Percentiles rank a stretch among this genome's conserved stretches.
phyloP scores from a whole-genome alignment of 2,329 filamentous ascomycete species.

The Fusarium nematophilum region DNA sequence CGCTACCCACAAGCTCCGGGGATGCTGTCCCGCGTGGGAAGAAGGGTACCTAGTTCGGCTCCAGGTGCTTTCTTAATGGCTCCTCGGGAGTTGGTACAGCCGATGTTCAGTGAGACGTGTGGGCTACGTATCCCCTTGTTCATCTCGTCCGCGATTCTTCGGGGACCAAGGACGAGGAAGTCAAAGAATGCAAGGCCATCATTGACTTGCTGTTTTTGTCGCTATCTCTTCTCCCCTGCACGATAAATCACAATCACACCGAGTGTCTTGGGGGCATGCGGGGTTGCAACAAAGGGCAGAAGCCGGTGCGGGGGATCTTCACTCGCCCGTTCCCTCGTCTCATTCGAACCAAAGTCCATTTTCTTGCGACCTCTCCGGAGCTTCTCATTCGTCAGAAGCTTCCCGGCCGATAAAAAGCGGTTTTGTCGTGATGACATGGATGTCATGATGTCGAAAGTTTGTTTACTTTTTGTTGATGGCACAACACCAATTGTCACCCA shows the following conservation, averaged over 20 bases:
- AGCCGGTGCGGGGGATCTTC: conserved; percentile 34
- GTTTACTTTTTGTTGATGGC: conserved; percentile 26
- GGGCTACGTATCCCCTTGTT: conserved; percentile 5
- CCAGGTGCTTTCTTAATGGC: conserved; percentile 1
- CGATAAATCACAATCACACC: conserved; percentile 23
- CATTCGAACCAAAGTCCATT: conserved; percentile 13
- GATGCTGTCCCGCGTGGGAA: conserved; percentile 26
- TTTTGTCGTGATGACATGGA: conserved; percentile 23
- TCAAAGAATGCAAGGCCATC: too few species aligned
- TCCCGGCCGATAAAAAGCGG: not conserved
- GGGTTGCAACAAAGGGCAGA: conserved; percentile 13
- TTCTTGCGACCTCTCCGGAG: conserved; percentile 2
- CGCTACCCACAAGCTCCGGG: conserved; percentile 25
- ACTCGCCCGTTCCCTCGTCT: not conserved
- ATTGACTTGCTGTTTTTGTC: not conserved
- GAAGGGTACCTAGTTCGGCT: too few species aligned
- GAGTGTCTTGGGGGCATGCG: conserved; percentile 20
- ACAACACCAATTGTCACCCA: conserved; percentile 11
- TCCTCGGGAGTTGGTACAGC: conserved; percentile 17
- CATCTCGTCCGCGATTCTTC: conserved; percentile 8
- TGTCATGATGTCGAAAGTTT: conserved; percentile 31
- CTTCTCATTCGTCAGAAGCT: conserved; percentile 27
- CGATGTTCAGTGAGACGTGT: conserved; percentile 19
- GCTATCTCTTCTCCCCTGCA: conserved; percentile 18
- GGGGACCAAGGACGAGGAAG: too few species aligned